phyloP scores from a whole-genome alignment of 129 eudicot genomes.

The Flaveria linearis region DNA sequence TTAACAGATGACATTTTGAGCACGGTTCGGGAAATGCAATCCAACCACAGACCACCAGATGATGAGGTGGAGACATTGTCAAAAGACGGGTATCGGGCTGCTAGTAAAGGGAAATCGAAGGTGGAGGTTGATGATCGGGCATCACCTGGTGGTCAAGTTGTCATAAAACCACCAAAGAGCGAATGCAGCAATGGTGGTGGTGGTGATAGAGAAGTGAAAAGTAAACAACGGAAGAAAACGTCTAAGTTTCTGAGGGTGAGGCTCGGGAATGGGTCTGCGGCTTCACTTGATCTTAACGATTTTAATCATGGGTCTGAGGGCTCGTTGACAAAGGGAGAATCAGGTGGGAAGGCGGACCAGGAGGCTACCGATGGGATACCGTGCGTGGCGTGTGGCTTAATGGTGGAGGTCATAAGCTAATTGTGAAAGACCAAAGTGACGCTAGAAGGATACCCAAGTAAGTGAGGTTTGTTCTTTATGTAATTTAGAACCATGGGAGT shows the following conservation, averaged over 20 bases:
- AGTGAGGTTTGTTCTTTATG: background rate
- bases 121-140: constrained; percentile 33
- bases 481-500: background rate
- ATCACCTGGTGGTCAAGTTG: constrained; percentile 36
- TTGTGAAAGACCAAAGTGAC: constrained; percentile 41
- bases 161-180: constrained; percentile 31
- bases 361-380: constrained; percentile 47
- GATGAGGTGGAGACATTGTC: constrained; percentile 68
- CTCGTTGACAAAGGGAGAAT: background rate
- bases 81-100: constrained; percentile 72
- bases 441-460: constrained; percentile 15
- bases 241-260: constrained; percentile 79
- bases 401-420: constrained; percentile 83
- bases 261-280: constrained; percentile 72
- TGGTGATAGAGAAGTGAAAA: constrained; percentile 41
- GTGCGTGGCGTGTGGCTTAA: constrained; percentile 78
- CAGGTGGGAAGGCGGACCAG: constrained; percentile 27
- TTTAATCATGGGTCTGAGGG: constrained; percentile 37
- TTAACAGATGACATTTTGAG: constrained; percentile 55
- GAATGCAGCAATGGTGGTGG: constrained; percentile 36
- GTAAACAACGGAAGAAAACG: constrained; percentile 68
- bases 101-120: constrained; percentile 57
- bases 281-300: constrained; percentile 52
- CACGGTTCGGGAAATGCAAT: constrained; percentile 63
- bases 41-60: constrained; percentile 44